These are phyloP conservation scores for Candida buenavistaensis DNA, from an alignment of 1,139 yeast genomes.

Conservation along the genomic window DNA sequence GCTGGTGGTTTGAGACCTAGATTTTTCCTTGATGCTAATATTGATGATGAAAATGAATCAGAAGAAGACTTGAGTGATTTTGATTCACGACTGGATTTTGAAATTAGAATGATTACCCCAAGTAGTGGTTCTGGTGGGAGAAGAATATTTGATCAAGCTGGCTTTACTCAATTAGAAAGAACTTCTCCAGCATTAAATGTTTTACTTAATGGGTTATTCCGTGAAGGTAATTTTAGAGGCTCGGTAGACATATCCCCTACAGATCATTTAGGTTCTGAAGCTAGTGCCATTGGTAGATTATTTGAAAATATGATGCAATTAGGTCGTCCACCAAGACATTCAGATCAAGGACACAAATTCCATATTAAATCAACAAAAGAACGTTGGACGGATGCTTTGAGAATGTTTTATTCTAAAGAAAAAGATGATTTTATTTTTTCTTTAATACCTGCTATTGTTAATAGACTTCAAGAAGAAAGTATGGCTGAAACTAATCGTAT, in stretches of 20 bases:
- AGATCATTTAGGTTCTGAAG: conserved; percentile 13
- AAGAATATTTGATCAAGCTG: conserved; percentile 15
- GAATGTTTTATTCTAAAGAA: conserved; percentile 47
- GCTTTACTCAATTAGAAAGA: conserved; percentile 13
- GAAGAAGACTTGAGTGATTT: conserved; percentile 23
- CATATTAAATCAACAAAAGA: conserved; percentile 59
- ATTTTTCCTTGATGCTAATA: conserved; percentile 6
- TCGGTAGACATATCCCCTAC: conserved; percentile 20
- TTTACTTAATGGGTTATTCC: conserved; percentile 17
- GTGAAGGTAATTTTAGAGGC: conserved; percentile 17
- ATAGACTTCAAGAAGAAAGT: conserved; percentile 53
- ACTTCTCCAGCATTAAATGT: conserved; percentile 16
- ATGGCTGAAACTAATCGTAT: conserved; percentile 27
- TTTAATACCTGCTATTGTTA: conserved; percentile 53
- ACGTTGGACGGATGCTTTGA: conserved; percentile 67
- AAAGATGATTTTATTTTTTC: conserved; percentile 41
- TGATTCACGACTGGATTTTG: conserved; percentile 25
- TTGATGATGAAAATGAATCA: conserved; percentile 18
- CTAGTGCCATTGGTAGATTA: conserved; percentile 24
- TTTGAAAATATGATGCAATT: conserved; percentile 28
- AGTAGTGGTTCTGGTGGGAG: conserved; percentile 7
- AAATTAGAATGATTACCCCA: conserved; percentile 14
- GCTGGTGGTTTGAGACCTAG: conserved; percentile 10
- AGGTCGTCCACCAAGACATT: conserved; percentile 12
- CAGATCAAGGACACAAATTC: conserved; percentile 21